A percentile compares a stretch with the other conserved stretches of the same genome.
Conservation (phyloP, 352 stramenopile species). For the Pythium guiyangense region DNA sequence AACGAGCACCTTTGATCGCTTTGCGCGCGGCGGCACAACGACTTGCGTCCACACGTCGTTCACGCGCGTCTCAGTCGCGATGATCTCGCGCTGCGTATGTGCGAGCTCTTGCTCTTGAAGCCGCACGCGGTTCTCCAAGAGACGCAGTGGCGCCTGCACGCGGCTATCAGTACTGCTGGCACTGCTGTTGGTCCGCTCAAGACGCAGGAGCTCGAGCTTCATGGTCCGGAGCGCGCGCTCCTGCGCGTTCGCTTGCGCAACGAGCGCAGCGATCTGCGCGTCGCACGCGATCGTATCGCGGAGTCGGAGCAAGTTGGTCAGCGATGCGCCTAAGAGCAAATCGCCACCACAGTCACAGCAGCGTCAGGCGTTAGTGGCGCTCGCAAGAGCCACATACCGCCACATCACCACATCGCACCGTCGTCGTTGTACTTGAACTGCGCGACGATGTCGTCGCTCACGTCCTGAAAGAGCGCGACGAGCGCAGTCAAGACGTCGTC, state of each 20-base stretch:
- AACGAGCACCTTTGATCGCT: background rate
- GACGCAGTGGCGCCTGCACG: constrained; percentile 45
- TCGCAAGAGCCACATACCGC: background rate
- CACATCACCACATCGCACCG: no score
- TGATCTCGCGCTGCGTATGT: constrained; percentile 53
- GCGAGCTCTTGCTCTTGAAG: constrained; percentile 59
- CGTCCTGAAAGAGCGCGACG: constrained; percentile 42
- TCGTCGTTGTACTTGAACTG: constrained; percentile 85
- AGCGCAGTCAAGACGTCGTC: constrained; percentile 43
- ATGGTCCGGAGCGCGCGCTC: constrained; percentile 47
- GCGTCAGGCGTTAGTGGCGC: background rate
- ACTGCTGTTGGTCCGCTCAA: no score
- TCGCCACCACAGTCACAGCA: constrained; percentile 12
- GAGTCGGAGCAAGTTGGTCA: constrained; percentile 59
- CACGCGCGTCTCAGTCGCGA: constrained; percentile 36
- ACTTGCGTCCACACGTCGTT: constrained; percentile 62
- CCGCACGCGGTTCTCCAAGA: constrained; percentile 54
- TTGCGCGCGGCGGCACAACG: constrained; percentile 10
- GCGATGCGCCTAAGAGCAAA: constrained; percentile 65
- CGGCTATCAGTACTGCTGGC: constrained; percentile 39
- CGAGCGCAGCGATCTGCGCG: constrained; percentile 43
- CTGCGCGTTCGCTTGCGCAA: constrained; percentile 34
- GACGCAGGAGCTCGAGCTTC: constrained; percentile 55
- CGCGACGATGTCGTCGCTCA: constrained; percentile 68
- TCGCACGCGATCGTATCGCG: constrained; percentile 68